Evolutionary conservation across 2,329 filamentous ascomycete species (phyloP).

Genomic region (Drechslerella coelobrocha): DNA sequence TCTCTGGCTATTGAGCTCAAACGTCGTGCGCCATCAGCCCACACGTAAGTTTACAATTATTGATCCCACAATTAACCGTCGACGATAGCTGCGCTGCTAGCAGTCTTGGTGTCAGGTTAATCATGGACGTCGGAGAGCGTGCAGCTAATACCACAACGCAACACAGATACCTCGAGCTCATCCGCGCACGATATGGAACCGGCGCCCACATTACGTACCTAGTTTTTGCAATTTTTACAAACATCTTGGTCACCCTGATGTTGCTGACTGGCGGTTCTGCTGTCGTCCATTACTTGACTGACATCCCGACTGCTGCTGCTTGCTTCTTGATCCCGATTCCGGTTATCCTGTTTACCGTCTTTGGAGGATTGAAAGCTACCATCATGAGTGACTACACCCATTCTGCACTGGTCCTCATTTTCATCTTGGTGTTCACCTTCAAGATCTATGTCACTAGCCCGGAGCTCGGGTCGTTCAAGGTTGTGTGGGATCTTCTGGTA

Average conservation of each 20-base stretch:
- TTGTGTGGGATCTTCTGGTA: constrained; percentile 78
- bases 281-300: constrained; percentile 74
- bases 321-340: constrained; percentile 83
- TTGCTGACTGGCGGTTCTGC: constrained; percentile 82
- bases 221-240: constrained; percentile 80
- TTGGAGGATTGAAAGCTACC: constrained; percentile 64
- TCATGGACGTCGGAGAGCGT: not conserved
- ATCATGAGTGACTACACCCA: constrained; percentile 87
- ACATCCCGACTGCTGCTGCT: constrained; percentile 77
- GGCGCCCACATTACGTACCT: constrained; percentile 79
- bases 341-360: constrained; percentile 76
- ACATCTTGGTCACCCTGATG: constrained; percentile 88
- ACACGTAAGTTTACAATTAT: constrained; percentile 61
- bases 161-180: constrained; percentile 67
- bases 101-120: too few species aligned
- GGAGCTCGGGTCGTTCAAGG: constrained; percentile 74
- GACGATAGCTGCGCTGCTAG: not conserved
- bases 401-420: constrained; percentile 81
- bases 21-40: constrained; percentile 82
- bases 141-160: constrained; percentile 8
- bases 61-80: not conserved
- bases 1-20: constrained; percentile 91
- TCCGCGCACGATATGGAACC: constrained; percentile 78
- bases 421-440: constrained; percentile 84
- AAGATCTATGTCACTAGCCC: constrained; percentile 78